phyloP scores from a whole-genome alignment of 1,284 basidiomycete genomes.

The Melampsora larici-populina region DNA sequence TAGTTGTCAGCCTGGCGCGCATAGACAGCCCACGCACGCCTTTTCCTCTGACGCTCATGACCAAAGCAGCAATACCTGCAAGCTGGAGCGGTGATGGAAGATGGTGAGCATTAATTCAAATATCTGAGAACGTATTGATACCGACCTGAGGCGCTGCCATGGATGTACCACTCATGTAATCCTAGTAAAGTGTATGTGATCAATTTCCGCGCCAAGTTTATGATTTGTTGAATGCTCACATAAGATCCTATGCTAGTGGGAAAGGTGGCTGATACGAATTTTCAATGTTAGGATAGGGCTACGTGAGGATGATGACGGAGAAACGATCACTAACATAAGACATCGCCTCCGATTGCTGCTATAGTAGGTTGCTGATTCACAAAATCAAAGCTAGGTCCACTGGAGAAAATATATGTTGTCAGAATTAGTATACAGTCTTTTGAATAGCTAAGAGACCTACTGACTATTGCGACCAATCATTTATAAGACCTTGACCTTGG shows the following conservation, averaged over 20 bases:
- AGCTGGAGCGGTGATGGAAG: background rate
- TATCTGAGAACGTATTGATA: background rate
- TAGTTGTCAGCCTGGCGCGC: constrained; percentile 6
- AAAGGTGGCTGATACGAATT: constrained; percentile 23
- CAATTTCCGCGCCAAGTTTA: too few species aligned
- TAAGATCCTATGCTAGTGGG: constrained; percentile 25
- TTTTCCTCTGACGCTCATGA: constrained; percentile 23
- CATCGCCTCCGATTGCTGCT: constrained; percentile 22
- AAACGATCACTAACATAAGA: constrained; percentile 22
- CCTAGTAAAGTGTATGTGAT: background rate
- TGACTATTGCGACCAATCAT: background rate
- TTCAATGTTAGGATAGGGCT: background rate
- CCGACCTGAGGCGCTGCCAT: constrained; percentile 40
- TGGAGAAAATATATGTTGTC: background rate
- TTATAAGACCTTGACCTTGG: background rate
- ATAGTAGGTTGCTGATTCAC: constrained; percentile 22
- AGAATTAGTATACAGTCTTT: background rate
- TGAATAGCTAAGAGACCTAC: background rate
- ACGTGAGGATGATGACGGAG: background rate
- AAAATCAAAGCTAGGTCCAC: constrained; percentile 42
- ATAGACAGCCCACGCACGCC: constrained; percentile 28
- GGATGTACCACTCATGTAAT: constrained; percentile 29
- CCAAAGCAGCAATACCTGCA: constrained; percentile 32
- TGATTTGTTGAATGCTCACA: constrained; percentile 3
- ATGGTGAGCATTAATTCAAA: background rate